These are phyloP conservation scores for Mercurialis annua DNA, from an alignment of 345 rosid species.

Conservation along the genomic window DNA sequence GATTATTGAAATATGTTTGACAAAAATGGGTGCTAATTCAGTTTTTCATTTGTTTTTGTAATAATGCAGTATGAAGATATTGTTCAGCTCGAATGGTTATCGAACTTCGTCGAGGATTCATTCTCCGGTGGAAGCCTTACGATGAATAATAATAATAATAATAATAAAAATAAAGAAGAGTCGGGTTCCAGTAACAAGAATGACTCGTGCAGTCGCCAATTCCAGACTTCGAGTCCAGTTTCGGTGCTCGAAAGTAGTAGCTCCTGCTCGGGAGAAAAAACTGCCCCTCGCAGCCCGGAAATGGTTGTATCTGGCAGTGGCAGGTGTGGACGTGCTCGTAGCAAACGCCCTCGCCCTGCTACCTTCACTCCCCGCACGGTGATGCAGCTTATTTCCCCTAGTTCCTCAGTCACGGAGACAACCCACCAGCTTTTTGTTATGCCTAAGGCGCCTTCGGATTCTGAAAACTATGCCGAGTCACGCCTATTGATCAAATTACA, in stretches of 20 bases:
- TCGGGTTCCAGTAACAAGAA: constrained; percentile 36
- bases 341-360: constrained; percentile 90
- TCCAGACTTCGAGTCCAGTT: constrained; percentile 74
- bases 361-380: constrained; percentile 51
- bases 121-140: constrained; percentile 74
- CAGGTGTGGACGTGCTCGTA: constrained; percentile 75
- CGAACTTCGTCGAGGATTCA: constrained; percentile 73
- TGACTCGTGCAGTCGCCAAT: constrained; percentile 43
- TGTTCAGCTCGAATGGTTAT: constrained; percentile 76
- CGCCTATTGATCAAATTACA: constrained; percentile 66
- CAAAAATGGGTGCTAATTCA: neutral
- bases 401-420: constrained; percentile 32
- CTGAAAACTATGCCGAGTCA: constrained; percentile 57
- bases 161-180: constrained; percentile 41
- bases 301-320: constrained; percentile 37
- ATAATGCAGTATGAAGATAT: constrained; percentile 97
- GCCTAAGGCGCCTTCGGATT: constrained; percentile 41
- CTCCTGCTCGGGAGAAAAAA: constrained; percentile 61
- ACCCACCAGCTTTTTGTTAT: constrained; percentile 15
- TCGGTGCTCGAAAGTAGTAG: constrained; percentile 94
- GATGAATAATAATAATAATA: no score
- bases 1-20: neutral
- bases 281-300: constrained; percentile 39
- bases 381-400: constrained; percentile 46
- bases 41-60: neutral